Percentiles rank a stretch among this genome's conserved stretches.
These are phyloP conservation scores for Leptodermis oblonga DNA, from an alignment of 257 asterid genomes.

Conservation along the genomic window DNA sequence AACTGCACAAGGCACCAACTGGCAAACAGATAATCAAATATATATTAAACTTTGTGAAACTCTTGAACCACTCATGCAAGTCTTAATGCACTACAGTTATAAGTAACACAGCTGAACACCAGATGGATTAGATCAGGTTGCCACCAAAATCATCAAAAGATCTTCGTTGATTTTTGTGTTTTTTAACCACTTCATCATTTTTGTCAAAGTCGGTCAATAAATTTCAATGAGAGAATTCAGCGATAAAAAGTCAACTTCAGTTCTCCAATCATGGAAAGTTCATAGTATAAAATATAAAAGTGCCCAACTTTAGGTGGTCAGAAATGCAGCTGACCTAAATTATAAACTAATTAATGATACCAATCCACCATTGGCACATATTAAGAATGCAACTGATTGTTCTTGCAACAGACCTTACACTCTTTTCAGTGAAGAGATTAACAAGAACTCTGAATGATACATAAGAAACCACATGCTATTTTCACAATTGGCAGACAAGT, in stretches of 20 bases:
- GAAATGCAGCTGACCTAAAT: neutral
- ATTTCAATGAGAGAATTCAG: neutral
- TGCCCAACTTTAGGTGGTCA: neutral
- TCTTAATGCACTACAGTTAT: neutral
- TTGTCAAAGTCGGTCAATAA: neutral
- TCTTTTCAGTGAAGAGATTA: neutral
- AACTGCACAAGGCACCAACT: constrained; percentile 64
- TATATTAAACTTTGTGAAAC: neutral
- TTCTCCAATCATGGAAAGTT: neutral
- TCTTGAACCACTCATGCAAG: neutral
- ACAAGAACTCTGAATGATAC: neutral
- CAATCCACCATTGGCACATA: neutral
- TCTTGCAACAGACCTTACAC: neutral
- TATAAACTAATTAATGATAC: neutral
- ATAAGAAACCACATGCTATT: neutral
- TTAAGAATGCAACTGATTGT: neutral
- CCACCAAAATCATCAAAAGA: neutral
- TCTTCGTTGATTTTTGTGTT: neutral
- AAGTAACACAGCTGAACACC: neutral
- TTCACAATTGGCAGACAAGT: neutral
- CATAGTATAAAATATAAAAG: neutral
- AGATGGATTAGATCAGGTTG: neutral
- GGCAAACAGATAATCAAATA: neutral
- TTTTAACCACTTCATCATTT: neutral
- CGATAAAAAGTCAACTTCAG: neutral